Conservation (phyloP, 306 rosid species). For the Prunus salicina region DNA sequence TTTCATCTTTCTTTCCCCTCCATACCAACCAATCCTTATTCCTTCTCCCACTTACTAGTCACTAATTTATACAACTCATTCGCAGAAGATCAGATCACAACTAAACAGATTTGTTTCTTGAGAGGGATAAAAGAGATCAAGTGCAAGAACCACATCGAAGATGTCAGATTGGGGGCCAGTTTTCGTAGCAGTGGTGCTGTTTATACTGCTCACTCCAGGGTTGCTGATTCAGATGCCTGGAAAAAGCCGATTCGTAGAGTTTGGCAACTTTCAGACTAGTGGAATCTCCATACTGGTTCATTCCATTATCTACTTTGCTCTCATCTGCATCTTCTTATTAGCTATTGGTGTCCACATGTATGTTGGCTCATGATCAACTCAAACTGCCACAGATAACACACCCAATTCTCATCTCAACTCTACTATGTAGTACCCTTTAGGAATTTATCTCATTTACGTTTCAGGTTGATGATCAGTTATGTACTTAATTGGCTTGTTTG, state of each 20-base stretch:
- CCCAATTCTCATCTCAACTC: neutral
- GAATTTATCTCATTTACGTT: no score
- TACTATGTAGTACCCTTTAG: neutral
- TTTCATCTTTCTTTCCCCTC: slow-evolving; percentile 16
- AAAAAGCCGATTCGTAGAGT: slow-evolving; percentile 43
- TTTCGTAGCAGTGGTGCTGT: slow-evolving; percentile 77
- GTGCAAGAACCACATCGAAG: neutral
- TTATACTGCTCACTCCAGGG: slow-evolving; percentile 82
- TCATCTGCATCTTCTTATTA: slow-evolving; percentile 80
- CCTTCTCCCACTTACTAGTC: slow-evolving; percentile 7
- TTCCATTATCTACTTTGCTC: slow-evolving; percentile 66
- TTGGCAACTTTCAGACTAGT: slow-evolving; percentile 78
- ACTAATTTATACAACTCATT: neutral
- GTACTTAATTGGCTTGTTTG: neutral
- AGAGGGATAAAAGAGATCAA: slow-evolving; percentile 1
- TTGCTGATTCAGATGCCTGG: slow-evolving; percentile 80
- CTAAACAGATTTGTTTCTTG: neutral
- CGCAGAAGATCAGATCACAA: neutral
- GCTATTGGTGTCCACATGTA: slow-evolving; percentile 71
- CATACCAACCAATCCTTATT: neutral
- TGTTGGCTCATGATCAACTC: slow-evolving; percentile 32
- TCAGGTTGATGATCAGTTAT: no score
- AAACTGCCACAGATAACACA: no score
- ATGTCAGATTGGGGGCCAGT: slow-evolving; percentile 99
- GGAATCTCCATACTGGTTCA: slow-evolving; percentile 76